Conservation (phyloP, 352 stramenopile genomes). For the Phytophthora citricola region DNA sequence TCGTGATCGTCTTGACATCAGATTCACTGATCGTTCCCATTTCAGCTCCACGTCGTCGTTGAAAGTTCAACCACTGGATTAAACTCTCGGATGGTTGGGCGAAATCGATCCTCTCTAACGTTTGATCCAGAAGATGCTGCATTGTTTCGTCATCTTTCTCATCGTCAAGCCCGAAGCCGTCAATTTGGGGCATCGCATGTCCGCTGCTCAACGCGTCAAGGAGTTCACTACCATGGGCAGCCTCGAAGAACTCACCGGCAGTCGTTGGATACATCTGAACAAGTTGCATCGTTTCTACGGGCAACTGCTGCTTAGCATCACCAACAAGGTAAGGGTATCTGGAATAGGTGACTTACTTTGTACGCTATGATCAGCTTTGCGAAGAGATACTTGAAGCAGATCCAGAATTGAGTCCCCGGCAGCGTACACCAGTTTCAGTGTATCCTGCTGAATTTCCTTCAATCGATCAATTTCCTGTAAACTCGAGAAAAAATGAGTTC, state of each 20-base stretch:
- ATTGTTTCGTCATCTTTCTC: slow-evolving; percentile 52
- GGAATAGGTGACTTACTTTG: slow-evolving; percentile 41
- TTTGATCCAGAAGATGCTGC: slow-evolving; percentile 34
- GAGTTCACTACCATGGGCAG: slow-evolving; percentile 59
- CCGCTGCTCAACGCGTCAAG: slow-evolving; percentile 65
- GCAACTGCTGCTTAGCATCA: slow-evolving; percentile 11
- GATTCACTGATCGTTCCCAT: slow-evolving; percentile 28
- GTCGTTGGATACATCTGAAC: slow-evolving; percentile 70
- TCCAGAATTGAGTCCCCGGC: slow-evolving; percentile 69
- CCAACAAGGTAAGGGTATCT: background rate
- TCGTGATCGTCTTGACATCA: background rate
- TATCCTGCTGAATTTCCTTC: slow-evolving; percentile 61
- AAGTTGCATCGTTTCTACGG: slow-evolving; percentile 61
- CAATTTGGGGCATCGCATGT: slow-evolving; percentile 53
- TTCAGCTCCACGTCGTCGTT: slow-evolving; percentile 52
- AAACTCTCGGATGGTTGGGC: slow-evolving; percentile 64
- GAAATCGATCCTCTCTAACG: slow-evolving; percentile 43
- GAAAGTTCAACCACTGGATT: slow-evolving; percentile 78
- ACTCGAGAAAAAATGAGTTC: background rate
- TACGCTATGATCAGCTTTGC: slow-evolving; percentile 59
- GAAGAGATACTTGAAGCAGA: slow-evolving; percentile 64
- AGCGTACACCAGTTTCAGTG: slow-evolving; percentile 62
- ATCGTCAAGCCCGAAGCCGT: slow-evolving; percentile 52
- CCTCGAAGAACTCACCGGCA: slow-evolving; percentile 61
- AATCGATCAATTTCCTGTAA: slow-evolving; percentile 68